Evolutionary conservation across 345 rosid species (phyloP).

Genomic region (Corymbia maculata): DNA sequence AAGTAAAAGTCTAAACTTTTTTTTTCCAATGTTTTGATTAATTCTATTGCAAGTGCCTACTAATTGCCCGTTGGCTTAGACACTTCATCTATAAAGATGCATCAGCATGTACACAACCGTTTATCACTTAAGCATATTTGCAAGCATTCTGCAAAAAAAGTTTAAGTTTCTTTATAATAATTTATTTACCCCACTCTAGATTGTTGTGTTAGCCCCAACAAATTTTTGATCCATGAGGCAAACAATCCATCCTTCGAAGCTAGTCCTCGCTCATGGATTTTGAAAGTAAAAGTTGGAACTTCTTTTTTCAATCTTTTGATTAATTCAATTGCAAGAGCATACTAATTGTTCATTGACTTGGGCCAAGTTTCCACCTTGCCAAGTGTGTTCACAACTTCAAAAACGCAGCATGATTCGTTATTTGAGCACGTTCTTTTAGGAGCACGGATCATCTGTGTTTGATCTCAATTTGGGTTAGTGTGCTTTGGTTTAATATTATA

Average conservation of each 20-base stretch:
- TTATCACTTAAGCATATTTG: background rate
- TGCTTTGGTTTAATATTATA: background rate
- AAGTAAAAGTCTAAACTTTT: background rate
- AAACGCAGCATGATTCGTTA: background rate
- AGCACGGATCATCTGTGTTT: background rate
- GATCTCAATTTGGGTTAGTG: background rate
- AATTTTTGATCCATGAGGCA: background rate
- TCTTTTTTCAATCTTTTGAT: background rate
- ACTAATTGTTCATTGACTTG: background rate
- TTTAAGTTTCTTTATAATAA: background rate
- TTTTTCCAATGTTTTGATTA: background rate
- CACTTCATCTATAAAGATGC: background rate
- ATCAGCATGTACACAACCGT: background rate
- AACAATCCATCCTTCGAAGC: background rate
- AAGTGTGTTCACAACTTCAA: background rate
- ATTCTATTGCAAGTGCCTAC: background rate
- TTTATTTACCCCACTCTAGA: background rate
- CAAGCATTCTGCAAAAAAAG: background rate
- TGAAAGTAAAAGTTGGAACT: background rate
- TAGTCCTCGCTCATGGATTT: background rate
- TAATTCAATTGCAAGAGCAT: background rate
- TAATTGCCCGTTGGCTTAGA: background rate
- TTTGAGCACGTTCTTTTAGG: background rate
- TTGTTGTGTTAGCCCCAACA: background rate
- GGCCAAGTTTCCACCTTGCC: background rate